phyloP scores from a whole-genome alignment of 129 eudicot genomes.

The Lonicera japonica region DNA sequence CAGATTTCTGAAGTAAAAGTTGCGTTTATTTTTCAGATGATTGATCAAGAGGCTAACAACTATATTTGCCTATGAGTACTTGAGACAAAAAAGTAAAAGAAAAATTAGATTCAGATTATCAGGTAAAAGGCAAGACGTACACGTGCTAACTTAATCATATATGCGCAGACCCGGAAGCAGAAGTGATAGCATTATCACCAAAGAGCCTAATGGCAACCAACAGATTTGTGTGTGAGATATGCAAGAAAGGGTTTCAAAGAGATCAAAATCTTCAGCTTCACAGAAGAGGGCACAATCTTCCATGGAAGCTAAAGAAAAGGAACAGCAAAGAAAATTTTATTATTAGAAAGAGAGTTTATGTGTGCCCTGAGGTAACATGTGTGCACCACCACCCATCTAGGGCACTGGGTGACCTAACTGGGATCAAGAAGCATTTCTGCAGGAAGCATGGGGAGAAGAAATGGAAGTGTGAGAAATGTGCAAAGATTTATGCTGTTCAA shows the following conservation, averaged over 20 bases:
- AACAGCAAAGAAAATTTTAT: slow-evolving; percentile 27
- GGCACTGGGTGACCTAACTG: slow-evolving; percentile 87
- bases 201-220: slow-evolving; percentile 51
- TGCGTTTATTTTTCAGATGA: no score
- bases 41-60: no score
- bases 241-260: slow-evolving; percentile 94
- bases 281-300: slow-evolving; percentile 84
- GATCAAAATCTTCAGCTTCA: slow-evolving; percentile 88
- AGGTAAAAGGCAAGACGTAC: no score
- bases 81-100: no score
- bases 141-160: no score
- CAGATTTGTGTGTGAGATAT: slow-evolving; percentile 88
- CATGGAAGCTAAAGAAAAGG: slow-evolving; percentile 87
- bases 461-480: slow-evolving; percentile 83
- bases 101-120: no score
- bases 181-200: slow-evolving; percentile 84
- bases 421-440: slow-evolving; percentile 91
- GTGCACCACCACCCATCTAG: slow-evolving; percentile 84
- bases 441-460: slow-evolving; percentile 92
- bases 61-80: no score
- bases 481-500: slow-evolving; percentile 87
- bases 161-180: no score
- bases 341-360: slow-evolving; percentile 63
- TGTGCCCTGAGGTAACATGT: slow-evolving; percentile 76
- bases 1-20: no score